Evolutionary conservation across 805 yeast genomes (phyloP).

Genomic region (Candida succiphila): DNA sequence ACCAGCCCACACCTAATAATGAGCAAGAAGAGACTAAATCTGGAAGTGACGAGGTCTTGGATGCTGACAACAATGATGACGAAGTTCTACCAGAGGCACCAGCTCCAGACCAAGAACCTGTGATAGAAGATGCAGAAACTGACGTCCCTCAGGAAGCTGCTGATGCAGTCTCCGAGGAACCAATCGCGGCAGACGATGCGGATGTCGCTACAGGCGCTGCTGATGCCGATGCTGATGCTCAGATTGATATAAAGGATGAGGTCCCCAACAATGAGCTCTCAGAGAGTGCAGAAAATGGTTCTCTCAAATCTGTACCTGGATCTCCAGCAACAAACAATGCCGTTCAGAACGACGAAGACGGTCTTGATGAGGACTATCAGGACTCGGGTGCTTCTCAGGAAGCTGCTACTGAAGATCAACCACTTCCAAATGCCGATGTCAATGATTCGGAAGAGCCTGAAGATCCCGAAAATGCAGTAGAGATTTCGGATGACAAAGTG

Average conservation of each 20-base stretch:
- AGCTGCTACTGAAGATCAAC: no score
- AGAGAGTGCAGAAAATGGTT: neutral
- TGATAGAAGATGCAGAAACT: constrained; percentile 1
- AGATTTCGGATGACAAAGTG: no score
- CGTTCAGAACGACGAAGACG: no score
- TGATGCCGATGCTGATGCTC: constrained; percentile 1
- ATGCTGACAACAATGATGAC: neutral
- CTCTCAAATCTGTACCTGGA: no score
- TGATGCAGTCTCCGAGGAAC: constrained; percentile 1
- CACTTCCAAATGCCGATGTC: no score
- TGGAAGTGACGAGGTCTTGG: no score
- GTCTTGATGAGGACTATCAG: no score
- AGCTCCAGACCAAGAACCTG: constrained; percentile 1
- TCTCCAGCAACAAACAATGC: no score
- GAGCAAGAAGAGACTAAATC: no score
- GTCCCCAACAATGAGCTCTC: neutral
- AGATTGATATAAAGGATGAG: neutral
- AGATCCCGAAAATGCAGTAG: no score
- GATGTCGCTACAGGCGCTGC: neutral
- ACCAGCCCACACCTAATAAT: neutral
- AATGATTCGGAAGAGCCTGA: no score
- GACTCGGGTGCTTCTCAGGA: no score
- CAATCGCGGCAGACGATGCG: neutral
- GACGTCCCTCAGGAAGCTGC: constrained; percentile 1
- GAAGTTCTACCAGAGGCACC: neutral